These are phyloP conservation scores for Climacium dendroides DNA, from an alignment of 225 moss, liverwort and hornwort species.

Conservation along the genomic window DNA sequence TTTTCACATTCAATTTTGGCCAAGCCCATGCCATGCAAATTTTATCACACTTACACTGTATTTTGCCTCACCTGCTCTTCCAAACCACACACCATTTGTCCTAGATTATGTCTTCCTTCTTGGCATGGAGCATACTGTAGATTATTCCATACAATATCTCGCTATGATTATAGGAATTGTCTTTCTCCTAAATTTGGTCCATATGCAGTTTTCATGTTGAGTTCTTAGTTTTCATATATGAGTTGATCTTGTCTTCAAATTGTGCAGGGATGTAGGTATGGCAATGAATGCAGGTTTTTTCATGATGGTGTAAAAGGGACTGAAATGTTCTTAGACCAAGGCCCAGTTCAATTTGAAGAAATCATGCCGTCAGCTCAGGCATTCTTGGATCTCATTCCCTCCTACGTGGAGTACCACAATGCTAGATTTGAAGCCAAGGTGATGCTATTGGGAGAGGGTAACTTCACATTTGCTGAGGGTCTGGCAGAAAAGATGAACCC, in stretches of 20 bases:
- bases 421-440: background rate
- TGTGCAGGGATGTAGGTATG: slow-evolving; percentile 56
- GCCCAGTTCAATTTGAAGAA: slow-evolving; percentile 35
- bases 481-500: slow-evolving; percentile 18
- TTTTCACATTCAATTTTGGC: slow-evolving; percentile 42
- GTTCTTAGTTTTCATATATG: background rate
- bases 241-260: background rate
- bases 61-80: background rate
- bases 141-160: background rate
- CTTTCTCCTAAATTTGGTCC: background rate
- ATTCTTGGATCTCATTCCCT: slow-evolving; percentile 37
- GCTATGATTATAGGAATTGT: background rate
- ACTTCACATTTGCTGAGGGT: slow-evolving; percentile 44
- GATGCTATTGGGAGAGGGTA: slow-evolving; percentile 48
- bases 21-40: slow-evolving; percentile 31
- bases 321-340: slow-evolving; percentile 1
- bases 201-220: background rate
- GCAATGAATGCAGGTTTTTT: slow-evolving; percentile 26
- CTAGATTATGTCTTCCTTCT: background rate
- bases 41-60: slow-evolving; percentile 32
- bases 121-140: background rate
- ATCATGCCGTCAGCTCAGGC: slow-evolving; percentile 12
- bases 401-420: background rate
- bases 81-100: background rate
- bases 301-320: slow-evolving; percentile 7